Percentiles rank a stretch among this genome's conserved stretches.
Evolutionary conservation across 2,329 filamentous ascomycete genomes (phyloP).

Genomic region (Talaromyces sp.): DNA sequence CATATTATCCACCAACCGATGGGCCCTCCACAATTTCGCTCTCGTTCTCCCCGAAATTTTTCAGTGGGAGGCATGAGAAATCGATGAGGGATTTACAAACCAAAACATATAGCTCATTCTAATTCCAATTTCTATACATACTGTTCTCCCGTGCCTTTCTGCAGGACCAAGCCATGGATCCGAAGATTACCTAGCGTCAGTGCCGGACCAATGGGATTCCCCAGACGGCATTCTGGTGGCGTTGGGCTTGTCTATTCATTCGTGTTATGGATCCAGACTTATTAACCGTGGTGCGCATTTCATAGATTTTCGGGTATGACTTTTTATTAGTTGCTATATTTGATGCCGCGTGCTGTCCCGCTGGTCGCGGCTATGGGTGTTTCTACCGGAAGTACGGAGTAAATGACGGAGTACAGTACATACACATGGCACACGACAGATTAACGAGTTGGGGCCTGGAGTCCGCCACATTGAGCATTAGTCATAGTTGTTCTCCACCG

Average conservation of each 20-base stretch:
- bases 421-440: conserved; percentile 11
- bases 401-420: too few species aligned
- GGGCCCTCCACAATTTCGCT: background rate
- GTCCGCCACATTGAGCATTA: too few species aligned
- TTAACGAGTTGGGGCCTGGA: conserved; percentile 9
- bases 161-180: conserved; percentile 8
- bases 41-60: background rate
- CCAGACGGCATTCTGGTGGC: background rate
- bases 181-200: conserved; percentile 4
- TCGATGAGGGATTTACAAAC: conserved; percentile 8
- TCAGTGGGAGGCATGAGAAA: background rate
- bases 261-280: too few species aligned
- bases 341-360: too few species aligned
- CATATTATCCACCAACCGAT: background rate
- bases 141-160: background rate
- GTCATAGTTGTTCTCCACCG: too few species aligned
- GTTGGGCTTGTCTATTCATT: too few species aligned
- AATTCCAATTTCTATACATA: background rate
- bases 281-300: too few species aligned
- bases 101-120: background rate
- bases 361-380: too few species aligned
- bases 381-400: background rate
- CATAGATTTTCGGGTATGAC: too few species aligned
- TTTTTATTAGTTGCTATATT: too few species aligned
- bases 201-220: background rate